Base-by-base conservation (phyloP, 805 yeast genomes). In the Ogataea minuta region DNA sequence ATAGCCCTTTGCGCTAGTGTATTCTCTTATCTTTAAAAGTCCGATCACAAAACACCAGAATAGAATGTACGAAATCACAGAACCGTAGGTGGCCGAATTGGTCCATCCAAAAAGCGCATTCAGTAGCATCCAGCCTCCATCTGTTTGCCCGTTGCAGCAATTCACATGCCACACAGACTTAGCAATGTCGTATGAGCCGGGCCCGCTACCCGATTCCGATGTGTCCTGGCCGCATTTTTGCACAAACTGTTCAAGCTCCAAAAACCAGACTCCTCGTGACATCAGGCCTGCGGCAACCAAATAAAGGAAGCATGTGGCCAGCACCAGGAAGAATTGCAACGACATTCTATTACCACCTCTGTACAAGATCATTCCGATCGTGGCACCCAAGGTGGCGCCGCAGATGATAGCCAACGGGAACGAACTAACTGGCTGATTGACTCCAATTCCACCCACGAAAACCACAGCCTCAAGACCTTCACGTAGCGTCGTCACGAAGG, bases 71-170 rank as follows among this genome's bases (percentile, higher is more conserved):
- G 89, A 76, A 4, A 73, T 59, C 1, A 89, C 89, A 14, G 95
- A 84, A 4, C 95, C 95, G 56, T 83, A 86, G 0, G 97, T 89
- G 3, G 96, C 96, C 47, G 90, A 78, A 59, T 89, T 89, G 10
- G 93, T 88, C 97, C 97, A 89, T 2, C 97, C 97, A 35, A 89
- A 72, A 4, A 89, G 68, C 1, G 95, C 96, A 24, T 90, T 87
- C 53, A 85, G 71, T 24, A 89, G 68, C 95, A 88, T 87, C 95
- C 95, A 89, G 23, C 81, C 78, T 4, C 95, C 95, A 55, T 89
- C 96, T n/a, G 76, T 84, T 50, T 85, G 83, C 16, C 95, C 95
- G 59, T 88, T 88, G 65, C 97, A 89, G 61, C 96, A 88, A 63
- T 89, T 87, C 17, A 89, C 95, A 59, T 89, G 97, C 97, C 97